phyloP scores from a whole-genome alignment of 73 alveolate genomes.

The Halteria grandinella region DNA sequence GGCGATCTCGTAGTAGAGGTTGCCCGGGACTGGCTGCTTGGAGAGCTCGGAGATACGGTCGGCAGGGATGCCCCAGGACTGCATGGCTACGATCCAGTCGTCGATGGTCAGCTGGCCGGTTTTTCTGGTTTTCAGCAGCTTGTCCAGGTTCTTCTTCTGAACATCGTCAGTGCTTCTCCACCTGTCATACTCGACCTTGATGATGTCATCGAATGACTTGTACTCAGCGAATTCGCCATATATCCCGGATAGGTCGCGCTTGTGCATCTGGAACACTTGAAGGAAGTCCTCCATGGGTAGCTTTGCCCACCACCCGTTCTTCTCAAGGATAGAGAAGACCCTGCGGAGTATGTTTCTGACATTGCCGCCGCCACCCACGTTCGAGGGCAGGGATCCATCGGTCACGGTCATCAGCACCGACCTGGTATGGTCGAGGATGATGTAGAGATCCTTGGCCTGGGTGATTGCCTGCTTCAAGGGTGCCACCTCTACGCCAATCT shows the following conservation, averaged over 20 bases:
- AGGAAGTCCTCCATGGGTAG: constrained; percentile 88
- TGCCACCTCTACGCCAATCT: constrained; percentile 85
- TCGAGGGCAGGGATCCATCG: constrained; percentile 97
- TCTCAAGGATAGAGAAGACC: constrained; percentile 93
- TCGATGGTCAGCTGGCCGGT: constrained; percentile 87
- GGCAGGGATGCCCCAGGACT: constrained; percentile 98
- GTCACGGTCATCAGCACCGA: constrained; percentile 91
- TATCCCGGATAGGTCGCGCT: constrained; percentile 88
- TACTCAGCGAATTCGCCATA: constrained; percentile 95
- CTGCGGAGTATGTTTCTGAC: constrained; percentile 96
- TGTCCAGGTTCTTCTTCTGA: constrained; percentile 88
- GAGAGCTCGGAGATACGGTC: constrained; percentile 89
- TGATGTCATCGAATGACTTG: constrained; percentile 90
- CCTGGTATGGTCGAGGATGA: constrained; percentile 96
- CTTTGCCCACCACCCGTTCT: constrained; percentile 95
- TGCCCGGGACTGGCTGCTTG: constrained; percentile 90
- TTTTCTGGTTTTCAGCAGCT: constrained; percentile 82
- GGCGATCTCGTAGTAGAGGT: constrained; percentile 93
- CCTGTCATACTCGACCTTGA: constrained; percentile 94
- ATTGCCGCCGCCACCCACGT: constrained; percentile 99
- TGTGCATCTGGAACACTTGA: constrained; percentile 89
- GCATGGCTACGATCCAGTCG: constrained; percentile 98
- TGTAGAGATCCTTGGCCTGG: constrained; percentile 94
- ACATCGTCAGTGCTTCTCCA: constrained; percentile 96
- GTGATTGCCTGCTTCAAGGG: constrained; percentile 88